A percentile compares a stretch with the other conserved stretches of the same genome.
Conservation (phyloP, 805 yeast genomes). For the Metschnikowia rubicola region DNA sequence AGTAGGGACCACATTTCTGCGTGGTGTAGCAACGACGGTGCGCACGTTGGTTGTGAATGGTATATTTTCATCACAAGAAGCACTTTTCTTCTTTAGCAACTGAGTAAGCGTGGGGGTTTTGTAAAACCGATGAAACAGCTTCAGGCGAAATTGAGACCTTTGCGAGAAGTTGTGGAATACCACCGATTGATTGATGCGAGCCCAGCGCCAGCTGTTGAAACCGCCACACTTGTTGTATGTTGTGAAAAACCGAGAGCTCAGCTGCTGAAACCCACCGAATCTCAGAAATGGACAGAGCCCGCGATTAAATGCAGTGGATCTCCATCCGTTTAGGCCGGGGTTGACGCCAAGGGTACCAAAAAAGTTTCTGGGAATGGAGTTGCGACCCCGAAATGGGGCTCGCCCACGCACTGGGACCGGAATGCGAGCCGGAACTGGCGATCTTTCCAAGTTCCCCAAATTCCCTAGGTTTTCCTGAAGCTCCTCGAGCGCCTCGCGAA, state of each 20-base stretch:
- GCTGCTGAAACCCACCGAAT: not conserved
- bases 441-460: constrained; percentile 20
- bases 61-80: constrained; percentile 1
- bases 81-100: constrained; percentile 13
- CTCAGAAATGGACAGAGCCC: not conserved
- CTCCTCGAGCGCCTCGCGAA: constrained; percentile 47
- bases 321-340: not conserved
- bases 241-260: constrained; percentile 9
- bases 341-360: not conserved
- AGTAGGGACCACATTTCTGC: constrained; percentile 5
- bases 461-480: constrained; percentile 31
- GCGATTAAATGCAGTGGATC: not conserved
- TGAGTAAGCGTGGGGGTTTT: constrained; percentile 15
- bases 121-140: constrained; percentile 13
- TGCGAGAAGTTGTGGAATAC: constrained; percentile 16
- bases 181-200: constrained; percentile 15
- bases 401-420: constrained; percentile 40
- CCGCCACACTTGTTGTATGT: constrained; percentile 8
- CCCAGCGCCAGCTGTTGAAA: constrained; percentile 15
- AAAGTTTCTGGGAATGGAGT: not conserved
- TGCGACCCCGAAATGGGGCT: constrained; percentile 2
- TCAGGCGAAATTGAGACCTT: constrained; percentile 17
- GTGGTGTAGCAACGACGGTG: not conserved
- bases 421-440: constrained; percentile 27
- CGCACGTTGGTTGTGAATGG: not conserved